Evolutionary conservation across 768 basidiomycete species (phyloP), one percentile per base, ranked within the genome.

Genomic region (Tulasnella sp.): DNA sequence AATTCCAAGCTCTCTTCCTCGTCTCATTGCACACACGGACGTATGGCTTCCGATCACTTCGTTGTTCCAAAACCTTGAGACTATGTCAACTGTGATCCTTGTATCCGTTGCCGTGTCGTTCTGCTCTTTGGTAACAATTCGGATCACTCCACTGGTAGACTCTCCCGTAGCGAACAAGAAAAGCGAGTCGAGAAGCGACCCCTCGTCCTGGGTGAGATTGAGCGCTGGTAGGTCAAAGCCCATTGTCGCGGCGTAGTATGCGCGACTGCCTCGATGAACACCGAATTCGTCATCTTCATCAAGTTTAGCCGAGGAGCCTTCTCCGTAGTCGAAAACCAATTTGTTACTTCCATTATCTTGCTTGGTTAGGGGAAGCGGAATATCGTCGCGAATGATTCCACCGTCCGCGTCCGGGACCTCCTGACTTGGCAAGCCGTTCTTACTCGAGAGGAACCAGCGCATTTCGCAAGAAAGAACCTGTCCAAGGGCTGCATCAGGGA

Each of bases 221-320:
- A 69, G 64, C n/a, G 64, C 16, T 8, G 64, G 64, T 28, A 69
- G 64, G 16, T 69, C 64, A 69, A 69, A 69, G 28, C 18, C 8
- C n/a, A 18, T 69, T 9, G 34, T 37, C n/a, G 64, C 64, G 34
- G 64, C n/a, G 64, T 69, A 69, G 64, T 69, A 69, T n/a, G 64
- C 64, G 3, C 64, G 4, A 37, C 64, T 69, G n/a, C 64, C 64
- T 14, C 64, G 64, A 31, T 69, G 34, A n/a, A 69, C 16, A 37
- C 64, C 64, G 16, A 69, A 69, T 3, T 37, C 28, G 28, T 31
- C 64, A 34, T 69, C 64, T 3, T 69, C 64, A 3, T 69, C 64
- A 1, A 31, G 34, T 31, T 14, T 3, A 69, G 64, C 11, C 5
- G 64, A 31, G 11, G 2, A 2, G 28, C 16, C 6, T 5, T 31